These are phyloP conservation scores for Hsuehochloa calcarea DNA, from an alignment of 176 grass and related monocot genomes.

Conservation along the genomic window DNA sequence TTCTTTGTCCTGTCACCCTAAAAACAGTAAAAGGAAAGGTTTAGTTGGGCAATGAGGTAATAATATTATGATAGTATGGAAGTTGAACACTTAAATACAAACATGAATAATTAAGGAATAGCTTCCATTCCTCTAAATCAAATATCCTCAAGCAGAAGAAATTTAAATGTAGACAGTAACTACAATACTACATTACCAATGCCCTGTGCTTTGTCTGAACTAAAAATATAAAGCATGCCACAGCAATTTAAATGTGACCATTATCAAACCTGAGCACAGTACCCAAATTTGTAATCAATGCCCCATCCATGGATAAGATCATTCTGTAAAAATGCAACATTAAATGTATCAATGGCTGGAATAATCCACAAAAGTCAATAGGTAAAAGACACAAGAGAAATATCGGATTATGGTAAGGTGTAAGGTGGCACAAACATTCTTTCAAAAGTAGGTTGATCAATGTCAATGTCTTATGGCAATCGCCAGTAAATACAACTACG, in stretches of 20 bases:
- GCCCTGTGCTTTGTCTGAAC: not conserved
- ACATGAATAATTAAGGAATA: constrained; percentile 16
- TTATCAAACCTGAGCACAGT: constrained; percentile 81
- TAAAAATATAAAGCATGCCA: constrained; percentile 15
- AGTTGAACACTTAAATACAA: not conserved
- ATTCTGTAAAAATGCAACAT: constrained; percentile 58
- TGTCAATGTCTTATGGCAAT: not conserved
- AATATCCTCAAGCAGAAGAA: not conserved
- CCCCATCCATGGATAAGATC: constrained; percentile 92
- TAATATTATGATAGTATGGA: not conserved
- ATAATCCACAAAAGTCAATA: constrained; percentile 5
- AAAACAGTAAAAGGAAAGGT: constrained; percentile 25
- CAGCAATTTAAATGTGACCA: not conserved
- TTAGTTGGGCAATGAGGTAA: not conserved
- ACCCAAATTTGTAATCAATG: constrained; percentile 93
- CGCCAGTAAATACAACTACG: not conserved
- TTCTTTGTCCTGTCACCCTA: constrained; percentile 82
- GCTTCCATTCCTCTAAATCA: not conserved
- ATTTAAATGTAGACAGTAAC: not conserved
- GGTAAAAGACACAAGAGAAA: not conserved
- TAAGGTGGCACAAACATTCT: not conserved
- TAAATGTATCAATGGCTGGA: constrained; percentile 18
- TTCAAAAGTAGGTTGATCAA: constrained; percentile 10
- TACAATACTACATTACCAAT: not conserved
- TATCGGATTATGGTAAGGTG: not conserved